phyloP scores from a whole-genome alignment of 352 stramenopile species.

The Aphanomyces euteiches region DNA sequence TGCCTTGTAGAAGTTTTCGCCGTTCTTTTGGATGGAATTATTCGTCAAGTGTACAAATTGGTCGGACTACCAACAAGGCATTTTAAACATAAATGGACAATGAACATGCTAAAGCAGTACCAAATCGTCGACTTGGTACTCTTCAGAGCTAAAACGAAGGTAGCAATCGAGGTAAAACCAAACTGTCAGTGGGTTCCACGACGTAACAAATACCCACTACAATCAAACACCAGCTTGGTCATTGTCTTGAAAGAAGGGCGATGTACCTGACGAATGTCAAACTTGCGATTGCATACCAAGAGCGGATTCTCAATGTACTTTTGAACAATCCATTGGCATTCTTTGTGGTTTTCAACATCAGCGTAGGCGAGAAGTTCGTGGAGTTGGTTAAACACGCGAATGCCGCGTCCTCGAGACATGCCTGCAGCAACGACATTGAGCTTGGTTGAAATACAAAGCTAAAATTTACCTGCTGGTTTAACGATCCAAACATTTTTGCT shows the following conservation, averaged over 20 bases:
- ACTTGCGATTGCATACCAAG: constrained; percentile 85
- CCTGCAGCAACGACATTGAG: constrained; percentile 10
- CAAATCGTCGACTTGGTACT: constrained; percentile 73
- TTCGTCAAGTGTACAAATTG: constrained; percentile 92
- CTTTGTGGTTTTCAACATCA: constrained; percentile 82
- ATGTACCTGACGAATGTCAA: constrained; percentile 77
- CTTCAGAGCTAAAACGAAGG: constrained; percentile 85
- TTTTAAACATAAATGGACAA: not conserved
- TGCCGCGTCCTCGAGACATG: constrained; percentile 80
- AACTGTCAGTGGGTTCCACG: constrained; percentile 91
- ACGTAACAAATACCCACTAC: constrained; percentile 91
- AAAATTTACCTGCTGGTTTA: constrained; percentile 68
- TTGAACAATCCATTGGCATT: constrained; percentile 84
- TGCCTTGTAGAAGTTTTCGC: constrained; percentile 82
- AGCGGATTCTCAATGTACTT: constrained; percentile 88
- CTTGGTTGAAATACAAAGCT: not conserved
- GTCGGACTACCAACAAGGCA: constrained; percentile 40
- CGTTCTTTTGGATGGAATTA: constrained; percentile 92
- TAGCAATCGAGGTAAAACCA: constrained; percentile 92
- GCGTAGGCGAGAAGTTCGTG: constrained; percentile 76
- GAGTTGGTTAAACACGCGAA: constrained; percentile 85
- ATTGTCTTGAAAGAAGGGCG: not conserved
- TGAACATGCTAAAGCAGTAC: not conserved
- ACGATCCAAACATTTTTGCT: constrained; percentile 91
- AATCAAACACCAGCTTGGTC: constrained; percentile 39